Evolutionary conservation across 345 rosid genomes (phyloP).

Genomic region (Syzygium oleosum): DNA sequence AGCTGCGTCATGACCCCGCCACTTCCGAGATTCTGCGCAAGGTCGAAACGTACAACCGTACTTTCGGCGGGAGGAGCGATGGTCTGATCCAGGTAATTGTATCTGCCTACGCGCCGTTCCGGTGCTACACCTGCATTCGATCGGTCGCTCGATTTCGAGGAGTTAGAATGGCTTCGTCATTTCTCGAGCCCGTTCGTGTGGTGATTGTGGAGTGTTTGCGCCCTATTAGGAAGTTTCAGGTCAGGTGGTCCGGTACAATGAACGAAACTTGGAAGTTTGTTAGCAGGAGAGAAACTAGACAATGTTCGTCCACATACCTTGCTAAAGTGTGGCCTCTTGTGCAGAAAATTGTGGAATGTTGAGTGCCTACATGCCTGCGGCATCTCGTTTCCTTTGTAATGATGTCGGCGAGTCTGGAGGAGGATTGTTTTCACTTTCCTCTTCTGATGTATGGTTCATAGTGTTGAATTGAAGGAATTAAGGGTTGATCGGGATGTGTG

Average conservation of each 20-base stretch:
- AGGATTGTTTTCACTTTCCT: neutral
- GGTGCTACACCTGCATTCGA: neutral
- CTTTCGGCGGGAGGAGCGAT: conserved; percentile 44
- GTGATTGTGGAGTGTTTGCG: neutral
- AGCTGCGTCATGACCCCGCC: conserved; percentile 30
- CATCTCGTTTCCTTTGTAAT: neutral
- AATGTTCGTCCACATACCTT: neutral
- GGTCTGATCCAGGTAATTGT: conserved; percentile 54
- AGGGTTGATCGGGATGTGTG: neutral
- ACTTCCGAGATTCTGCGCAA: conserved; percentile 40
- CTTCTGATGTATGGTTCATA: neutral
- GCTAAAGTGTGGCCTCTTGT: neutral
- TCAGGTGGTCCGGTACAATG: neutral
- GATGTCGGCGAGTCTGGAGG: neutral
- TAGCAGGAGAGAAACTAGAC: neutral
- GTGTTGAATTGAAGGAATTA: neutral
- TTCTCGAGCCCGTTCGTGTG: neutral
- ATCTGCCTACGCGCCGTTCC: neutral
- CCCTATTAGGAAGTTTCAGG: neutral
- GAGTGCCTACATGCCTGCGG: neutral
- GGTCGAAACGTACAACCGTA: conserved; percentile 65
- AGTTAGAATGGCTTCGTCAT: neutral
- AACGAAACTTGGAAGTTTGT: neutral
- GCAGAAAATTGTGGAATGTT: neutral
- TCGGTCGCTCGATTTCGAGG: neutral